A percentile compares a stretch with the other conserved stretches of the same genome.
Conservation (phyloP, 306 rosid genomes). For the Vigna hirtella region DNA sequence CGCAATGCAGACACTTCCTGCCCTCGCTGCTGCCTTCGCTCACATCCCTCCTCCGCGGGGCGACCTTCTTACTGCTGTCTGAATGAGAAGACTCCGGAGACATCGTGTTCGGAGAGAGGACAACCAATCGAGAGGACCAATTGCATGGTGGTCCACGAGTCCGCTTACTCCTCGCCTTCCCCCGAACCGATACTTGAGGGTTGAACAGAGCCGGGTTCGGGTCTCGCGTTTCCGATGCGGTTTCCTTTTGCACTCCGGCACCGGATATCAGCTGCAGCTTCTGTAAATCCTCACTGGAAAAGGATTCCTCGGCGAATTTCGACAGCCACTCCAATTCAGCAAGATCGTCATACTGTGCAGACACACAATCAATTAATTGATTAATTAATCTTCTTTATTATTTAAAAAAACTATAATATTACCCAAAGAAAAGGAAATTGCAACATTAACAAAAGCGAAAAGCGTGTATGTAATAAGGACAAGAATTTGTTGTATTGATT, state of each 20-base stretch:
- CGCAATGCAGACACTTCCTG: constrained; percentile 84
- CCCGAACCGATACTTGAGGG: constrained; percentile 69
- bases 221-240: constrained; percentile 43
- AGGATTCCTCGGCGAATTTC: constrained; percentile 83
- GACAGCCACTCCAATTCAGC: constrained; percentile 96
- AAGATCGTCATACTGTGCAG: constrained; percentile 60
- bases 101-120: constrained; percentile 52
- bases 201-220: constrained; percentile 45
- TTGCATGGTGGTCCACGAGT: constrained; percentile 81
- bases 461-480: constrained; percentile 21
- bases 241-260: constrained; percentile 54
- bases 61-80: constrained; percentile 48
- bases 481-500: constrained; percentile 19
- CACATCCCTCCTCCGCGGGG: constrained; percentile 60
- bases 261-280: constrained; percentile 82
- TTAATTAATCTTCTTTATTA: neutral
- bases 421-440: neutral
- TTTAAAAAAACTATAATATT: neutral
- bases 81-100: constrained; percentile 29
- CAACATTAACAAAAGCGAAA: neutral
- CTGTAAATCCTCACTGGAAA: constrained; percentile 82
- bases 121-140: constrained; percentile 82
- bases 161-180: constrained; percentile 91
- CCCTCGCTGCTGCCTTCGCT: constrained; percentile 58
- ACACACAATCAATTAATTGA: neutral